Conservation (phyloP, 495 filamentous ascomycete species). For the Penicillium canariense region DNA sequence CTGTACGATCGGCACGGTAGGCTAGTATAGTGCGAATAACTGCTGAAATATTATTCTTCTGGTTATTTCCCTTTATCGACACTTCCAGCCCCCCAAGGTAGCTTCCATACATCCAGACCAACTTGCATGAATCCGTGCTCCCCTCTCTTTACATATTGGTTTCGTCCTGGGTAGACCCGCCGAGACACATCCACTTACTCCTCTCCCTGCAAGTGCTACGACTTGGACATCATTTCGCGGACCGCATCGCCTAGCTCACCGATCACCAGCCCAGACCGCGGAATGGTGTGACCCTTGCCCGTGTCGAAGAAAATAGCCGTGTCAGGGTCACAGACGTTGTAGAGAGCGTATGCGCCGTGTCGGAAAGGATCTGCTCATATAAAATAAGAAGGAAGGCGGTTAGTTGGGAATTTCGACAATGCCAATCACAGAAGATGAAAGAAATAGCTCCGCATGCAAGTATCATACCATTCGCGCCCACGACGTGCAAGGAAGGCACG, state of each 20-base stretch:
- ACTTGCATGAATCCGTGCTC: not conserved
- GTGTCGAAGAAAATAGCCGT: slow-evolving; percentile 53
- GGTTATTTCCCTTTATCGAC: not conserved
- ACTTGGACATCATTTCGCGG: slow-evolving; percentile 20
- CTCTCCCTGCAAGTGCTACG: not conserved
- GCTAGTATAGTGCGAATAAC: not conserved
- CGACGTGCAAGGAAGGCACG: slow-evolving; percentile 54
- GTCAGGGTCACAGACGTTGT: slow-evolving; percentile 53
- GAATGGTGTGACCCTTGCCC: slow-evolving; percentile 55
- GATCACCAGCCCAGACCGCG: slow-evolving; percentile 42
- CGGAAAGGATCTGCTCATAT: slow-evolving; percentile 48
- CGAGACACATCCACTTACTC: no score
- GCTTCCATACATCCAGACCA: not conserved
- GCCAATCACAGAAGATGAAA: not conserved
- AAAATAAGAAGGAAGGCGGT: not conserved
- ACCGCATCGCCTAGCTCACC: slow-evolving; percentile 26
- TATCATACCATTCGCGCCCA: slow-evolving; percentile 47
- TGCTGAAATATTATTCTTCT: not conserved
- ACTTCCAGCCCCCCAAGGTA: not conserved
- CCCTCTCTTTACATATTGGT: not conserved
- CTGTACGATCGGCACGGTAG: not conserved
- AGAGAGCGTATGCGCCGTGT: slow-evolving; percentile 51
- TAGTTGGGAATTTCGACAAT: not conserved
- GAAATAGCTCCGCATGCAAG: slow-evolving; percentile 19
- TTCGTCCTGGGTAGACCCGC: not conserved